Evolutionary conservation across 805 yeast species (phyloP).

Genomic region (Wickerhamiella lipophila): DNA sequence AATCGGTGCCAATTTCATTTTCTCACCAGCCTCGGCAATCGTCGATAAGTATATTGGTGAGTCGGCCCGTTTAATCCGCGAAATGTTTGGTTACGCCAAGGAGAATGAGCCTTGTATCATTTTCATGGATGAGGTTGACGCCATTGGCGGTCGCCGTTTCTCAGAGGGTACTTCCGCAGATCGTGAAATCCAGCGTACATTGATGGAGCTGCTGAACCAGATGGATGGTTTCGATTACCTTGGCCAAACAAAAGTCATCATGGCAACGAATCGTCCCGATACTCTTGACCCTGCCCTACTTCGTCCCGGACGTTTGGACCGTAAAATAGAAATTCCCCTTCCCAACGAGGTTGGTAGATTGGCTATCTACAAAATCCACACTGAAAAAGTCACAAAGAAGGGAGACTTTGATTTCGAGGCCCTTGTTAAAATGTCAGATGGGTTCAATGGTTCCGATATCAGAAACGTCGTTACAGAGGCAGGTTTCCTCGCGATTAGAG

Average conservation of each 20-base stretch:
- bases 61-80: constrained; percentile 90
- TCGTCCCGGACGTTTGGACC: constrained; percentile 94
- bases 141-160: constrained; percentile 96
- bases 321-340: constrained; percentile 88
- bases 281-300: constrained; percentile 93
- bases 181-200: constrained; percentile 94
- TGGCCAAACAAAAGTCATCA: constrained; percentile 93
- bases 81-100: constrained; percentile 94
- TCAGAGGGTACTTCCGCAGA: constrained; percentile 98
- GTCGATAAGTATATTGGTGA: constrained; percentile 98
- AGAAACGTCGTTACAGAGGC: constrained; percentile 97
- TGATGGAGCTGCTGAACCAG: constrained; percentile 92
- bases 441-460: constrained; percentile 97
- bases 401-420: constrained; percentile 98
- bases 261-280: constrained; percentile 99
- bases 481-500: constrained; percentile 95
- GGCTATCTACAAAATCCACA: constrained; percentile 88
- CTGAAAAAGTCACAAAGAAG: constrained; percentile 67
- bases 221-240: constrained; percentile 97
- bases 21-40: constrained; percentile 96
- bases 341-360: constrained; percentile 94
- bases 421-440: constrained; percentile 96
- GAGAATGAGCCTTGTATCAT: constrained; percentile 98
- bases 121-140: constrained; percentile 97
- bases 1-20: constrained; percentile 93